Base-by-base conservation (phyloP, 2,329 filamentous ascomycete genomes). In the Teratosphaeriaceae sp. region DNA sequence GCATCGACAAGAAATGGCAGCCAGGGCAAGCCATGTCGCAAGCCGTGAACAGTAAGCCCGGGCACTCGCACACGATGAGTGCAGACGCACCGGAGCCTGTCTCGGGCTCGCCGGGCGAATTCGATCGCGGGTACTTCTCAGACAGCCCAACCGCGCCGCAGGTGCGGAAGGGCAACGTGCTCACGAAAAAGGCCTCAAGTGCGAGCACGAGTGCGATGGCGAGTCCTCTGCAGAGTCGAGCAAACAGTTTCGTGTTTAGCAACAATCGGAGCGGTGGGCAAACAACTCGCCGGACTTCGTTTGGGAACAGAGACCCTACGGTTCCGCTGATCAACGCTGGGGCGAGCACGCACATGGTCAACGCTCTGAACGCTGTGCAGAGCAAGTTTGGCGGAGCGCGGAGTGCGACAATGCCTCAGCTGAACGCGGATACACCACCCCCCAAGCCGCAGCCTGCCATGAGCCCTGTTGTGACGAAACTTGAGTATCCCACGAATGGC, bases 51-150 rank as follows among this genome's bases (percentile, higher is more conserved):
- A 27, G 38, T 35, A 47, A 26, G 27, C 38, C 35, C n/a, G 37
- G 33, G 21, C 54, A 57, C 38, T 45, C 44, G n/a, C 50, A 57
- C 39, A 53, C 49, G 20, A 40, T 47, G 16, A 53, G 51, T 40
- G 47, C 50, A 16, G 56, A 58, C 13, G 37, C 47, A 20, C 13
- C 15, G 15, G 20, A 45, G 18, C 49, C 59, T 24, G 48, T 58
- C 23, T n/a, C n/a, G n/a, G n/a, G n/a, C n/a, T 61, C 58, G 19
- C 58, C 66, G 35, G 65, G 67, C 43, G 85, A 94, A 47, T 64
- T 87, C 13, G 92, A 97, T 57, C 79, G 88, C 26, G 90, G 89
- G 19, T 97, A 97, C 64, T 95, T 96, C 60, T 96, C 90, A 9
- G 88, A 96, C 50, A 78, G 78, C 33, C 79, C 84, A 45, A 19